Percentiles rank a stretch among this genome's conserved stretches.
These are phyloP conservation scores for Myochromella boudieri DNA, from an alignment of 768 basidiomycete species.

Conservation along the genomic window DNA sequence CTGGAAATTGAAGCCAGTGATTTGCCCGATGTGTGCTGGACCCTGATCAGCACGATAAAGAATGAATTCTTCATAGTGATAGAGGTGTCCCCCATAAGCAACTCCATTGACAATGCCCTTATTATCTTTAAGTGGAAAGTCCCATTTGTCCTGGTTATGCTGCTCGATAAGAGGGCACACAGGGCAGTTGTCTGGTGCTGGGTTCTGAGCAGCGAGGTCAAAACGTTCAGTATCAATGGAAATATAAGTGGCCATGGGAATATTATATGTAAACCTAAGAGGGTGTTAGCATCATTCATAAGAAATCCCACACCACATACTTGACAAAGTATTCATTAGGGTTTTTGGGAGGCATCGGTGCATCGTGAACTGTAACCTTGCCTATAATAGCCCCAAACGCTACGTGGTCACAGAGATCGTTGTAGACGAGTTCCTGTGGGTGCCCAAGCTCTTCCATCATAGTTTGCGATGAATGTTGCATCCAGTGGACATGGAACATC, in stretches of 20 bases:
- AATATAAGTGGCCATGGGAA: conserved; percentile 43
- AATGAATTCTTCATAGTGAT: conserved; percentile 64
- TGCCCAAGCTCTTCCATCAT: conserved; percentile 60
- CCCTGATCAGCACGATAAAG: conserved; percentile 48
- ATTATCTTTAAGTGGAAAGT: conserved; percentile 29
- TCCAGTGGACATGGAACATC: conserved; percentile 69
- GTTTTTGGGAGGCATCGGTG: conserved; percentile 21
- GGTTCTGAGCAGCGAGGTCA: conserved; percentile 19
- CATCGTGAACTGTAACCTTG: conserved; percentile 46
- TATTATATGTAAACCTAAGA: conserved; percentile 51
- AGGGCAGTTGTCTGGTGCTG: conserved; percentile 54
- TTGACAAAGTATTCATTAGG: conserved; percentile 56
- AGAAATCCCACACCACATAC: conserved; percentile 29
- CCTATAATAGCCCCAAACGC: conserved; percentile 40
- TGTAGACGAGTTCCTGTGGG: conserved; percentile 65
- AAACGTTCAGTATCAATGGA: conserved; percentile 33
- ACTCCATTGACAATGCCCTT: conserved; percentile 37
- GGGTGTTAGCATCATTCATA: neutral
- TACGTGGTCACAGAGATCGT: conserved; percentile 49
- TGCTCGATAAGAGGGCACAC: conserved; percentile 40
- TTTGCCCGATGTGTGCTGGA: conserved; percentile 57
- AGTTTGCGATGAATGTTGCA: conserved; percentile 66
- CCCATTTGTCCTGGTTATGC: conserved; percentile 27
- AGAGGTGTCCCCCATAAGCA: conserved; percentile 43
- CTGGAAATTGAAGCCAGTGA: conserved; percentile 32